phyloP scores from a whole-genome alignment of 257 asterid species.

The Nicotiana attenuata region DNA sequence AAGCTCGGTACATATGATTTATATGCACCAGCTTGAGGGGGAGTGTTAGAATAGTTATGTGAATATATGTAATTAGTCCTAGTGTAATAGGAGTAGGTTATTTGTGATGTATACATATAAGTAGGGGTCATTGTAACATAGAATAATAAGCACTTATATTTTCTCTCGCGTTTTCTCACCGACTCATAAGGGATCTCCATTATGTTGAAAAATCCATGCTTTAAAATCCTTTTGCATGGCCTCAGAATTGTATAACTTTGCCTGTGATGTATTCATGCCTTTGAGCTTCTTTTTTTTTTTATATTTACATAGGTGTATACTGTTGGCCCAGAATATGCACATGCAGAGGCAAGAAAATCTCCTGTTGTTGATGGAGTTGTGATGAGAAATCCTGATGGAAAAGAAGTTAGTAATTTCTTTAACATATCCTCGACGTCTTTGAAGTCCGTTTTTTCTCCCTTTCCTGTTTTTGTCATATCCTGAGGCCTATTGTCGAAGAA shows the following conservation, averaged over 20 bases:
- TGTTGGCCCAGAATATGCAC: conserved; percentile 98
- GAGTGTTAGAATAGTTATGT: too few relatives aligned
- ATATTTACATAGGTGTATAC: conserved; percentile 64
- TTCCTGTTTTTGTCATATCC: neutral
- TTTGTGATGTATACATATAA: too few relatives aligned
- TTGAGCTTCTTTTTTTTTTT: neutral
- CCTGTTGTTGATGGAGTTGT: conserved; percentile 99
- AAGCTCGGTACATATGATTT: too few relatives aligned
- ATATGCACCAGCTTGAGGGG: too few relatives aligned
- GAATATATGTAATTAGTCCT: too few relatives aligned
- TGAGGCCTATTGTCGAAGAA: neutral
- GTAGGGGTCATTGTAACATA: too few relatives aligned
- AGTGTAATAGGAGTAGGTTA: too few relatives aligned
- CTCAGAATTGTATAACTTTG: neutral
- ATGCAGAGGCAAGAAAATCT: conserved; percentile 99
- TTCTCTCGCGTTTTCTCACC: too few relatives aligned
- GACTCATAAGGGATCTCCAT: neutral
- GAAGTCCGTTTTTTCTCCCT: neutral
- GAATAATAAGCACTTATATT: too few relatives aligned
- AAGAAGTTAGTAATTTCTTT: conserved; percentile 62
- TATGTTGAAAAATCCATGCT: neutral
- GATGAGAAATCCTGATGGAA: conserved; percentile 98
- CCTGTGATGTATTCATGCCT: neutral
- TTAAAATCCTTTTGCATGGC: neutral
- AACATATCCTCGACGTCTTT: neutral